Percentiles rank a stretch among this genome's conserved stretches.
These are phyloP conservation scores for Xerocomus potaroensis DNA, from an alignment of 768 basidiomycete species.

Conservation along the genomic window DNA sequence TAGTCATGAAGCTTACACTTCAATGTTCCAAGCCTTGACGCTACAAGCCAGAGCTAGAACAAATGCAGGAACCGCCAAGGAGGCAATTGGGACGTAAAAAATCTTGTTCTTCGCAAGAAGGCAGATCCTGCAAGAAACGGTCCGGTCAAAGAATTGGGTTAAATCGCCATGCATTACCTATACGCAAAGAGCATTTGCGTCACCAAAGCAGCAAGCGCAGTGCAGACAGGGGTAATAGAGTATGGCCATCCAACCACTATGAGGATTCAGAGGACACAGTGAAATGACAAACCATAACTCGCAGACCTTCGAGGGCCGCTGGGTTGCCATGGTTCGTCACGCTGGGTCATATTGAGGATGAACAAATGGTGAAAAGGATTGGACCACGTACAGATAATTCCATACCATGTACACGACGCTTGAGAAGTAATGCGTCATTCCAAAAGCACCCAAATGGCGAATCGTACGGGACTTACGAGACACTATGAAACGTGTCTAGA, in stretches of 20 bases:
- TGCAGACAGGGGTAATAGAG: slow-evolving; percentile 47
- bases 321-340: slow-evolving; percentile 10
- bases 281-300: not conserved
- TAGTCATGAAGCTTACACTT: slow-evolving; percentile 29
- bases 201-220: slow-evolving; percentile 41
- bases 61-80: slow-evolving; percentile 37
- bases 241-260: slow-evolving; percentile 44
- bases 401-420: slow-evolving; percentile 14
- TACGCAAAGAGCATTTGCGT: slow-evolving; percentile 45
- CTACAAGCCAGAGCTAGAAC: slow-evolving; percentile 43
- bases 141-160: not conserved
- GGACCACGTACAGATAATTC: slow-evolving; percentile 6
- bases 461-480: slow-evolving; percentile 9
- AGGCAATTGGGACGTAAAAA: slow-evolving; percentile 32
- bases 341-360: not conserved
- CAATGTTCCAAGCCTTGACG: slow-evolving; percentile 40
- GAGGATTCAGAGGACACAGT: not conserved
- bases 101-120: slow-evolving; percentile 4
- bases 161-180: slow-evolving; percentile 29
- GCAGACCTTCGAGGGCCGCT: slow-evolving; percentile 5
- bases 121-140: slow-evolving; percentile 4
- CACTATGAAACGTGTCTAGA: slow-evolving; percentile 15
- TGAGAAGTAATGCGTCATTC: not conserved
- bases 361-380: not conserved
- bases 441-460: not conserved